Evolutionary conservation across 495 filamentous ascomycete species (phyloP), one percentile per base, ranked within the genome.

Genomic region (Xylaria scruposa): DNA sequence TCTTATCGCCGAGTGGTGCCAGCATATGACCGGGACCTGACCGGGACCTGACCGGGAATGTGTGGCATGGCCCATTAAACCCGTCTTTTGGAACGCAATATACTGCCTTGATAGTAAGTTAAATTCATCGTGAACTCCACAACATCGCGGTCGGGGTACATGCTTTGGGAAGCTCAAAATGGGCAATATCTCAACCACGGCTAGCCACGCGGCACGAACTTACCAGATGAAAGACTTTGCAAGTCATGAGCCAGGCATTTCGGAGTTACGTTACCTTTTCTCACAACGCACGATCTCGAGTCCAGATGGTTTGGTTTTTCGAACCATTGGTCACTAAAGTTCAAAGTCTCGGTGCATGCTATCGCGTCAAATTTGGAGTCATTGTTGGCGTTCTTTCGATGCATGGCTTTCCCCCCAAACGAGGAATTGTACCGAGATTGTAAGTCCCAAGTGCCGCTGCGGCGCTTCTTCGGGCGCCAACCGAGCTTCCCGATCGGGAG

Each of bases 381-480:
- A 44, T 36, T 24, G 3, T 26, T 56, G 58, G 58, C 33, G 29
- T 42, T n/a, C 17, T 19, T 10, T 17, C 38, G 38, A 49, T 21
- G 53, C 31, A 38, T 26, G 4, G 19, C 17, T 46, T 4, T 9
- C 36, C 9, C 53, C 67, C 44, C 36, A 33, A 61, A 69, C 19
- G 29, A 61, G 67, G 53, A 60, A 47, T 40, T 46, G 24, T 60
- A 17, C 67, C 67, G 67, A 69, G 42, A 69, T 60, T 36, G 38
- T 29, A 61, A 42, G 21, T 29, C 36, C 33, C 40, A 60, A 67
- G 70, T 76, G 36, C 63, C 64, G 53, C 54, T 64, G 66, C 77
- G 75, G 77, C 69, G 77, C 77, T 79, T 78, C 70, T 40, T 79
- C 75, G 75, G 77, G 46, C 62, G 64, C 56, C 61, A 72, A 67